Base-by-base conservation (phyloP, 1,284 basidiomycete species). In the Heterobasidion irregulare region DNA sequence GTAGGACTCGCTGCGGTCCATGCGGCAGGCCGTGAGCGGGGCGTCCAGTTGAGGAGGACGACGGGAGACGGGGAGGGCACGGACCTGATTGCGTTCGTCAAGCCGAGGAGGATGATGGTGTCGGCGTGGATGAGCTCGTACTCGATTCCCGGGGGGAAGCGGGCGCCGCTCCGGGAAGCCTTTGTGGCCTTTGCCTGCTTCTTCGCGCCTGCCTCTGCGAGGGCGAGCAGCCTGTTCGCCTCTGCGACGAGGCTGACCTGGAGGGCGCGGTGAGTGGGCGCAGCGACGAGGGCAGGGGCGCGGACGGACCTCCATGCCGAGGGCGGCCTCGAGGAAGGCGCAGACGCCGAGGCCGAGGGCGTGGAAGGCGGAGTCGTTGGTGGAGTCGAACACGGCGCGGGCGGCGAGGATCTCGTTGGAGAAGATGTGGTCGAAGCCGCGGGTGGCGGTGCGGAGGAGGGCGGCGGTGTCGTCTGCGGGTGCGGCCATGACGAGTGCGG, bases 81-180 rank as follows among this genome's bases (percentile, higher is more conserved):
- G 41, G 57, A 86, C 86, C 81, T 83, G 47, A 89, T 68, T 6
- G 83, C 86, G 62, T 84, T 77, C 0, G 82, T 84, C 55, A 90
- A 67, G 0, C 85, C 88, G 9, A 84, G 72, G 45, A 90, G 66
- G 7, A 91, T 79, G 15, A 84, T 75, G 0, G 83, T 78, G 62
- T 90, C 87, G 0, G 88, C 84, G 58, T 82, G 78, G 18, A 89
- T 64, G 35, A 90, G 76, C 63, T 90, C 88, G 76, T 80, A 89
- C 62, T 90, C 86, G 10, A 84, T 67, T 4, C 85, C 86, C 1
- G 80, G 70, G 1, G 77, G 68, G 62, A 86, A 89, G 9, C 77
- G 72, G 32, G 75, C 75, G 7, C 66, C 65, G 38, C 71, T 63
- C 36, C 60, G 60, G 18, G 57, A 57, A 13, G 63, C 61, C 58